Percentiles rank a stretch among this genome's conserved stretches.
Conservation (phyloP, 1,284 basidiomycete genomes). For the Mrakiaceae sp. region DNA sequence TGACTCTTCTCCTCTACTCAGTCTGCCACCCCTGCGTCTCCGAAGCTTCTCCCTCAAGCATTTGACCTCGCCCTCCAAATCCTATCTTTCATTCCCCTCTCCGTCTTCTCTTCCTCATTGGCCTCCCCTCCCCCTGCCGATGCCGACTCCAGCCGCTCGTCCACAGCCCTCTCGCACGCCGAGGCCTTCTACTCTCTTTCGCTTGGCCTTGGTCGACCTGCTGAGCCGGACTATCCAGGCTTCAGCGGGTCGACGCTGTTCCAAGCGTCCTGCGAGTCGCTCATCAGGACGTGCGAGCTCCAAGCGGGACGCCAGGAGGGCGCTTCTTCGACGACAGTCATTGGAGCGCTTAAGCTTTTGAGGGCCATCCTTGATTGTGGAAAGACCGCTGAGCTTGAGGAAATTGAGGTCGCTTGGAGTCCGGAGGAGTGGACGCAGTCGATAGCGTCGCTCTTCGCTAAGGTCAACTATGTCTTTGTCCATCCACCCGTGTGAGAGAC, state of each 20-base stretch:
- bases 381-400: not conserved
- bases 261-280: not conserved
- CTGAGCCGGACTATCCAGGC: not conserved
- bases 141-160: not conserved
- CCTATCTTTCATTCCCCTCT: too few relatives aligned
- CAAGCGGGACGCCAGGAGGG: too few relatives aligned
- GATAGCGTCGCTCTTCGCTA: slow-evolving; percentile 24
- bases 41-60: not conserved
- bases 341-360: not conserved
- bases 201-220: not conserved
- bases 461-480: slow-evolving; percentile 22
- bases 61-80: too few relatives aligned
- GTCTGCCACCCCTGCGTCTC: not conserved
- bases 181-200: slow-evolving; percentile 1
- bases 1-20: not conserved
- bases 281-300: not conserved
- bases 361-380: not conserved
- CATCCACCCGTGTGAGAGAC: not conserved
- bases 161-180: slow-evolving; percentile 6
- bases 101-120: too few relatives aligned
- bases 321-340: not conserved
- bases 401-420: slow-evolving; percentile 30
- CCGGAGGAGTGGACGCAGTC: slow-evolving; percentile 29
- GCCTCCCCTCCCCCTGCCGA: too few relatives aligned
- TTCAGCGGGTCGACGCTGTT: slow-evolving; percentile 13